Percentiles rank a stretch among this genome's conserved stretches.
Conservation (phyloP, 1,284 basidiomycete species). For the Malassezia japonica region DNA sequence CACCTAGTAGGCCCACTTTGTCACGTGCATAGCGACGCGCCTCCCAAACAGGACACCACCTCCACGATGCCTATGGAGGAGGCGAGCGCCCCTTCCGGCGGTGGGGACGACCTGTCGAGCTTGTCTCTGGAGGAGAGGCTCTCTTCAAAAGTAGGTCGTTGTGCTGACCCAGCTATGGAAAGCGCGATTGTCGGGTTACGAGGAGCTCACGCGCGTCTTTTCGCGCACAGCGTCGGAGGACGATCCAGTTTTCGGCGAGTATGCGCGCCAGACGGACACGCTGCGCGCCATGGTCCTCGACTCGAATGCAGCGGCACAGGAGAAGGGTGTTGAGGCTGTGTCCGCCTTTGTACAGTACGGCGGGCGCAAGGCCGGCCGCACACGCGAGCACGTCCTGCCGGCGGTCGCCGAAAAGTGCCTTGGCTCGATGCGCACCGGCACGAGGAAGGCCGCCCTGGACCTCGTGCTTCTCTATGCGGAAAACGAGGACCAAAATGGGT, state of each 20-base stretch:
- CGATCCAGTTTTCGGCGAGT: slow-evolving; percentile 87
- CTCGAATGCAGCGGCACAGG: slow-evolving; percentile 92
- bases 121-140: slow-evolving; percentile 74
- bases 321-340: slow-evolving; percentile 80
- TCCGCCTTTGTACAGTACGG: slow-evolving; percentile 72
- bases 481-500: slow-evolving; percentile 67
- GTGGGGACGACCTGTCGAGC: slow-evolving; percentile 69
- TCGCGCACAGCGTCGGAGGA: slow-evolving; percentile 66
- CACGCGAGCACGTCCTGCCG: slow-evolving; percentile 70
- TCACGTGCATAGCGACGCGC: slow-evolving; percentile 6
- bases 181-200: slow-evolving; percentile 85
- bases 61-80: slow-evolving; percentile 2
- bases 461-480: slow-evolving; percentile 82
- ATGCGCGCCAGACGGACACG: slow-evolving; percentile 60
- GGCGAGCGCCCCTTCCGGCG: not conserved
- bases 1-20: not conserved
- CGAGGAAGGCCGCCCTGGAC: slow-evolving; percentile 80
- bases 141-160: slow-evolving; percentile 60
- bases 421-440: slow-evolving; percentile 72
- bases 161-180: slow-evolving; percentile 69
- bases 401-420: slow-evolving; percentile 91
- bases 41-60: slow-evolving; percentile 11
- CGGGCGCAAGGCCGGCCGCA: slow-evolving; percentile 66
- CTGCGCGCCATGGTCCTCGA: slow-evolving; percentile 53
- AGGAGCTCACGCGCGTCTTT: slow-evolving; percentile 57